Percentiles rank a stretch among this genome's conserved stretches.
Evolutionary conservation across 352 stramenopile species (phyloP).

Genomic region (Pythium coloratum): DNA sequence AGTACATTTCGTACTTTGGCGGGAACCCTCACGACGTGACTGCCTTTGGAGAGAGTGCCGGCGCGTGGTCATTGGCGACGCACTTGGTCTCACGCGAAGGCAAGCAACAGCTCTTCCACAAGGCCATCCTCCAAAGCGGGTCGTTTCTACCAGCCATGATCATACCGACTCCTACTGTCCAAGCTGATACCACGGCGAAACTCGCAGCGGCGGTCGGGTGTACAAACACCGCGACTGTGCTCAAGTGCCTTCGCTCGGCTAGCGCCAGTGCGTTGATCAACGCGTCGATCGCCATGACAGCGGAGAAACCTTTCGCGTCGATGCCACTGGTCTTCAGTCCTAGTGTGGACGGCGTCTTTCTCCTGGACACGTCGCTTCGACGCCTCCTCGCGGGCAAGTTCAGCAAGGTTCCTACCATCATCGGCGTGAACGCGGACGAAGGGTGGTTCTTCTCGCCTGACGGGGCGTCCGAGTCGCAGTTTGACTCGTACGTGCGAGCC

Average conservation of each 20-base stretch:
- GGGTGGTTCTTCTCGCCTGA: slow-evolving; percentile 10
- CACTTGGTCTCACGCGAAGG: slow-evolving; percentile 21
- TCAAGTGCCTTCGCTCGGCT: not conserved
- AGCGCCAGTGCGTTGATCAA: no score
- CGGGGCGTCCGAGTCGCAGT: not conserved
- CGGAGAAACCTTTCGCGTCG: no score
- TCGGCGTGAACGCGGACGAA: slow-evolving; percentile 21
- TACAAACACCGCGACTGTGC: not conserved
- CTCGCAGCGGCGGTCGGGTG: no score
- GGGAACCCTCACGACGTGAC: slow-evolving; percentile 41
- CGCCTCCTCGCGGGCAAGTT: slow-evolving; percentile 8
- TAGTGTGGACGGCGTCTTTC: slow-evolving; percentile 11
- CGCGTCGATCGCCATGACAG: no score
- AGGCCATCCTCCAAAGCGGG: slow-evolving; percentile 19
- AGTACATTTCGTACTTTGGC: slow-evolving; percentile 42
- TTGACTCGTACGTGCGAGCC: not conserved
- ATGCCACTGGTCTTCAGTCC: slow-evolving; percentile 3
- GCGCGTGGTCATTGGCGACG: not conserved
- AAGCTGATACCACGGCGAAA: no score
- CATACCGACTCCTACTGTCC: no score
- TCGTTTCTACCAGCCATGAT: not conserved
- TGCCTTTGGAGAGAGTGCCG: slow-evolving; percentile 28
- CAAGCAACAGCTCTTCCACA: slow-evolving; percentile 20
- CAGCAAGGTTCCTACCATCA: slow-evolving; percentile 9
- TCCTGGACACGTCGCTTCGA: not conserved